Conservation (phyloP, 1,139 yeast species). For the Zygosaccharomyces pseudobailii region DNA sequence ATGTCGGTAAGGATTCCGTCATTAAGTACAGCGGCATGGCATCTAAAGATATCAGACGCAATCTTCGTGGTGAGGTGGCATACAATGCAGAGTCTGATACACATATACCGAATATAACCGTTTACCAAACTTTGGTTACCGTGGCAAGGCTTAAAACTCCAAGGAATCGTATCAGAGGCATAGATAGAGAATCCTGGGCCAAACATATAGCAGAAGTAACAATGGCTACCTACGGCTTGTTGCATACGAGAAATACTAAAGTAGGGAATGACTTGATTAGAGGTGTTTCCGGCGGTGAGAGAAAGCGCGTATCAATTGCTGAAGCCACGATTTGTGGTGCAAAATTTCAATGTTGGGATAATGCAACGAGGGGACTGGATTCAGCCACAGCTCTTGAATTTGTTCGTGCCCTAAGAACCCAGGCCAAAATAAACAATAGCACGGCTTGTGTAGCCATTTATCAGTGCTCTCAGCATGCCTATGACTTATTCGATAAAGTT, state of each 20-base stretch:
- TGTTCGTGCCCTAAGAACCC: slow-evolving; percentile 58
- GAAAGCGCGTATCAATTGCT: slow-evolving; percentile 73
- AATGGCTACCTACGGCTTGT: slow-evolving; percentile 68
- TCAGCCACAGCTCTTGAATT: slow-evolving; percentile 79
- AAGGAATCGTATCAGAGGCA: slow-evolving; percentile 54
- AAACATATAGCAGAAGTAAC: slow-evolving; percentile 56
- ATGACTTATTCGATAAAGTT: slow-evolving; percentile 44
- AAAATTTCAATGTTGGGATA: slow-evolving; percentile 67
- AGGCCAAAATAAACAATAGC: slow-evolving; percentile 53
- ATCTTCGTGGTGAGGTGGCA: slow-evolving; percentile 63
- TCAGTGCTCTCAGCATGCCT: slow-evolving; percentile 74
- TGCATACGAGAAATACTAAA: slow-evolving; percentile 60
- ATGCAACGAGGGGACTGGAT: slow-evolving; percentile 72
- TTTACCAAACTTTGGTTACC: slow-evolving; percentile 61
- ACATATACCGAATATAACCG: slow-evolving; percentile 69
- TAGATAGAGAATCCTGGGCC: slow-evolving; percentile 53
- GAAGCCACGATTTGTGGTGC: slow-evolving; percentile 61
- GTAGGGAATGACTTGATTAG: slow-evolving; percentile 65
- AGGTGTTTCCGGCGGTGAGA: slow-evolving; percentile 81
- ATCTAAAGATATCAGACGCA: slow-evolving; percentile 43
- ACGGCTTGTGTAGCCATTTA: slow-evolving; percentile 74
- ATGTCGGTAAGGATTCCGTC: slow-evolving; percentile 46
- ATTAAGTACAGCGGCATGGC: slow-evolving; percentile 48
- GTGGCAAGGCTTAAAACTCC: slow-evolving; percentile 66
- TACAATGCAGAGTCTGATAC: slow-evolving; percentile 67